Base-by-base conservation (phyloP, 164 flowering plant genomes). In the Sextonia rubra region DNA sequence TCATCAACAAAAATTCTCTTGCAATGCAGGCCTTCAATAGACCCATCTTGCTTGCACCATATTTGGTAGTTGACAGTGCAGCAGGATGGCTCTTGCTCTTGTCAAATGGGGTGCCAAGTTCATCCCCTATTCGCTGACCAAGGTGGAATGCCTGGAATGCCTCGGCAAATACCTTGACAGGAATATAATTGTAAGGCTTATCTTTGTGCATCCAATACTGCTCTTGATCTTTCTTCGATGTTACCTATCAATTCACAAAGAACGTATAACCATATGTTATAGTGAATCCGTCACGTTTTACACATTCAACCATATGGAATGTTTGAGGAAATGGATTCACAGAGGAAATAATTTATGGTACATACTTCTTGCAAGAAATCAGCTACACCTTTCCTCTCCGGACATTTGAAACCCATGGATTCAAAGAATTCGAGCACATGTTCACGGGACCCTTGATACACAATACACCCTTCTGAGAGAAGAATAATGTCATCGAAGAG, bases 311-410 rank as follows among this genome's bases (percentile, higher is more conserved):
- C 12, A 18, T 20, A 15, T 52, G 7, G n/a, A 52, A 15, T 52
- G 58, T 52, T 52, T 52, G 58, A 14, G 4, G n/a, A 52, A 52
- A 52, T 20, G n/a, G 58, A 52, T 52, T 15, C 20, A 12, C 5
- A 20, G 58, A 15, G 6, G 58, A 52, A 17, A 15, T 15, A 52
- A 20, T 52, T 52, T 52, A 20, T 52, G 58, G 7, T 25, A 8
- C 23, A 30, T 83, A 90, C 97, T 94, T 93, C 98, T 80, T 93
- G 98, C 66, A 93, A 76, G 83, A 92, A 92, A 80, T 92, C 98
- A 37, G 98, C 96, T 4, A 87, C 84, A 2, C 94, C 97, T 76
- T 93, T 93, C 70, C 98, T 77, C 69, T 93, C 93, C 0, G 98
- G 98, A 70, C 97, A 91, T 1, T 58, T 76, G 78, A 93, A 93